Evolutionary conservation across 768 basidiomycete genomes (phyloP).

Genomic region (Hygrophorus pudorinus): DNA sequence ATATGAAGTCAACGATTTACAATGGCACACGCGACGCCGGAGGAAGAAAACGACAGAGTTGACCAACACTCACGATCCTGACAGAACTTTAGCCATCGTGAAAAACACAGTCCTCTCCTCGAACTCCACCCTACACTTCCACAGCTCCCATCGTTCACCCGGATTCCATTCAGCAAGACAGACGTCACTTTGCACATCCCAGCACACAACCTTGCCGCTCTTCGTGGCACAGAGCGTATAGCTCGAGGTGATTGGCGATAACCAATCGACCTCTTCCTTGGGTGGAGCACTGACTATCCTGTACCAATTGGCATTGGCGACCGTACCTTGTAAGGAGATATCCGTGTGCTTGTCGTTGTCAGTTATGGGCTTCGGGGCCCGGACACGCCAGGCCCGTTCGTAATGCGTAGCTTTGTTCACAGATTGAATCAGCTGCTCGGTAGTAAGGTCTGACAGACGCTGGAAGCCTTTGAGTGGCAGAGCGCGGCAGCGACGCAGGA

Average conservation of each 20-base stretch:
- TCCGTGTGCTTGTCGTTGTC: slow-evolving; percentile 8
- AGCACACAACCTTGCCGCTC: slow-evolving; percentile 66
- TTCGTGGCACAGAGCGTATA: slow-evolving; percentile 74
- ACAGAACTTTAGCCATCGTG: slow-evolving; percentile 60
- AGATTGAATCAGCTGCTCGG: slow-evolving; percentile 47
- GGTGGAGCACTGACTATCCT: slow-evolving; percentile 59
- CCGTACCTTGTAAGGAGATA: not conserved
- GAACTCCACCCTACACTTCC: slow-evolving; percentile 74
- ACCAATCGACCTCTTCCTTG: slow-evolving; percentile 63
- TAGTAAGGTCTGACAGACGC: slow-evolving; percentile 54
- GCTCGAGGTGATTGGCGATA: slow-evolving; percentile 66
- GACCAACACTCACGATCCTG: slow-evolving; percentile 37
- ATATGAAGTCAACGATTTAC: not conserved
- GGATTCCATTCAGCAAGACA: slow-evolving; percentile 67
- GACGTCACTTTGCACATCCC: slow-evolving; percentile 56
- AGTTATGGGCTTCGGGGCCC: slow-evolving; percentile 45
- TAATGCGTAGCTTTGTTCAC: slow-evolving; percentile 55
- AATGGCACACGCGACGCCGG: not conserved
- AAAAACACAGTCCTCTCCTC: slow-evolving; percentile 63
- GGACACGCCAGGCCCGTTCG: slow-evolving; percentile 51
- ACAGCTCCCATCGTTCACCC: slow-evolving; percentile 53
- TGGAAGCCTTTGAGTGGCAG: slow-evolving; percentile 64
- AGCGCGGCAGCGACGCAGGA: slow-evolving; percentile 58
- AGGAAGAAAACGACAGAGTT: not conserved
- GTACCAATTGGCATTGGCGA: slow-evolving; percentile 39